These are phyloP conservation scores for Ustulina deusta DNA, from an alignment of 2,329 filamentous ascomycete species.

Conservation along the genomic window DNA sequence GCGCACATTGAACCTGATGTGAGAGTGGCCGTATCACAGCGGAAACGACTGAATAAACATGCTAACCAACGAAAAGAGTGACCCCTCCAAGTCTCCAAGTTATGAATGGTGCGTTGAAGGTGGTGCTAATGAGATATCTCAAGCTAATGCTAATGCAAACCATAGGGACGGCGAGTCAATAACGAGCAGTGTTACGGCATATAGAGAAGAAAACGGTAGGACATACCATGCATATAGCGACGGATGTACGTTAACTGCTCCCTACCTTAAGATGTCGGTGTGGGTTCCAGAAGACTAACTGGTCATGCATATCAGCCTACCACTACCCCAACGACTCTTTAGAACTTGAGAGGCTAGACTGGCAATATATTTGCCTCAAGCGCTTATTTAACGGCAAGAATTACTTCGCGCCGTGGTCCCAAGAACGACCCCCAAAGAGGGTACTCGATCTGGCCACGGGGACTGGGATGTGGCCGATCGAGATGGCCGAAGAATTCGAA, in stretches of 20 bases:
- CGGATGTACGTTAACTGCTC: constrained; percentile 56
- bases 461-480: constrained; percentile 71
- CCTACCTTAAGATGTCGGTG: background rate
- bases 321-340: constrained; percentile 59
- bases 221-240: constrained; percentile 62
- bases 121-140: background rate
- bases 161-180: constrained; percentile 44
- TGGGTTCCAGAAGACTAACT: constrained; percentile 22
- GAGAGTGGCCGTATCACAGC: constrained; percentile 5
- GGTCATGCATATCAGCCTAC: constrained; percentile 53
- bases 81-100: constrained; percentile 31
- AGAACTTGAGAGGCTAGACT: constrained; percentile 57
- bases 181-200: constrained; percentile 43
- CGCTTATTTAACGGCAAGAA: constrained; percentile 55
- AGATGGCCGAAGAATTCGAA: constrained; percentile 73
- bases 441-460: constrained; percentile 59
- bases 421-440: constrained; percentile 52
- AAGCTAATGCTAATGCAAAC: constrained; percentile 3
- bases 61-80: constrained; percentile 33
- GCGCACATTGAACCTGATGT: constrained; percentile 41
- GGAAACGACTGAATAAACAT: background rate
- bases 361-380: constrained; percentile 55
- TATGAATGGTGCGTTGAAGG: constrained; percentile 25
- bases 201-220: constrained; percentile 52
- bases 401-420: constrained; percentile 58